Evolutionary conservation across 2,329 filamentous ascomycete species (phyloP), one percentile per base, ranked within the genome.

Genomic region (Aureobasidium sp.): DNA sequence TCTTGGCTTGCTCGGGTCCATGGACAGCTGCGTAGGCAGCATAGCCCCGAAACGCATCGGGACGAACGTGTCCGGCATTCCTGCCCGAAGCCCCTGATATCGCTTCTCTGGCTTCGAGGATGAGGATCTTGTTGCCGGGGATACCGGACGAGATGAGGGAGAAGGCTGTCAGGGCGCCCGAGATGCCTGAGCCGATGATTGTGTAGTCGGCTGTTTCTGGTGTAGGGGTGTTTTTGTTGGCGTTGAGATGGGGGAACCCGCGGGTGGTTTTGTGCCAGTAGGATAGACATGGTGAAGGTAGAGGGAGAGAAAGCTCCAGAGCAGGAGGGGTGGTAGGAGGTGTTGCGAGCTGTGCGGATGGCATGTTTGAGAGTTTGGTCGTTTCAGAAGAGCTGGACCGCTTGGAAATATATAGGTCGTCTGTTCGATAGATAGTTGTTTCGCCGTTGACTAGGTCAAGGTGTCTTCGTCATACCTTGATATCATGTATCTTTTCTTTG

Each of bases 31-130:
- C 61, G 64, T 79, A 79, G 13, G 73, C 73, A 38, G 69, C 71
- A 64, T 78, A 80, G 0, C 78, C 78, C 10, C 78, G 73, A 63
- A 80, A 80, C 0, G 78, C 77, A 64, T 79, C 74, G 4, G 74
- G 75, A 27, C 75, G 67, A 17, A 77, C 70, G 57, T 78, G 76
- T 6, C 75, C 75, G n/a, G 75, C 75, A 63, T 78, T 78, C 33
- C 76, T 69, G 11, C 73, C 74, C 53, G 72, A 76, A 1, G 76
- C 75, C n/a, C 75, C 76, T 13, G 72, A 74, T 0, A 74, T 74
- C 13, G 76, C 75, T 65, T 78, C 75, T 62, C 76, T 67, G 1
- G 76, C 76, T 63, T 78, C 76, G 17, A 78, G 66, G 15, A 78
- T 73, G 33, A 75, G 38, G 57, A 78, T 67, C 21, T 73, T 73